Base-by-base conservation (phyloP, 345 rosid species). In the Brassica juncea region DNA sequence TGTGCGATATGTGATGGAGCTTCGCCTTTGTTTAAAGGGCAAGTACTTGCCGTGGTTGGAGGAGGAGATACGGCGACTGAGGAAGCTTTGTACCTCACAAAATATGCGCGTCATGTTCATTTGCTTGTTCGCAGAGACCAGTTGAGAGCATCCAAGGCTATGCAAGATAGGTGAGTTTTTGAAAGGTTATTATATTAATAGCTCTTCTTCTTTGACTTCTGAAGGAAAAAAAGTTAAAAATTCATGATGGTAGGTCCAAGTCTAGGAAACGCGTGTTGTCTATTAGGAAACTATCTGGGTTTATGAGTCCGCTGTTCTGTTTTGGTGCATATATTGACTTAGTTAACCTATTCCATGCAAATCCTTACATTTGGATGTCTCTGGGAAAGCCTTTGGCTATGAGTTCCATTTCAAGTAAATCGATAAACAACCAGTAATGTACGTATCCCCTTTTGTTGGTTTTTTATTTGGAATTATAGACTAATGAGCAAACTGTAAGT, bases 1-100 rank as follows among this genome's bases (percentile, higher is more conserved):
- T 94, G 98, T 84, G 99, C 99, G 47, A 94, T 92, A 66, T 94
- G 98, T 82, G 99, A 94, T 87, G 99, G 99, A 70, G 98, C 97
- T 75, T 94, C 99, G 1, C 97, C 99, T 34, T 81, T 94, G 68
- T 94, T 94, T 75, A 94, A 94, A 86, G 90, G 99, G 8, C 97
- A 94, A 81, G 94, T 91, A 71, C 97, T 94, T 11, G 97, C 94
- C 4, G 99, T 94, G 68, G 95, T 92, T 79, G 99, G 99, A 81
- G 99, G 99, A 25, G 99, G 99, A 76, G 99, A 94, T 91, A 94
- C 99, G 5, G 97, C 99, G 14, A 92, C 97, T 6, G 99, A 94
- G 80, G 99, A 94, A 86, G 97, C 99, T 66, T 21, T 94, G 31
- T 94, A 94, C 86, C 88, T 94, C 25, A 94, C 99, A 0, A 94